Evolutionary conservation across 129 eudicot genomes (phyloP), one percentile per base, ranked within the genome.

Genomic region (Pulicaria dysenterica): DNA sequence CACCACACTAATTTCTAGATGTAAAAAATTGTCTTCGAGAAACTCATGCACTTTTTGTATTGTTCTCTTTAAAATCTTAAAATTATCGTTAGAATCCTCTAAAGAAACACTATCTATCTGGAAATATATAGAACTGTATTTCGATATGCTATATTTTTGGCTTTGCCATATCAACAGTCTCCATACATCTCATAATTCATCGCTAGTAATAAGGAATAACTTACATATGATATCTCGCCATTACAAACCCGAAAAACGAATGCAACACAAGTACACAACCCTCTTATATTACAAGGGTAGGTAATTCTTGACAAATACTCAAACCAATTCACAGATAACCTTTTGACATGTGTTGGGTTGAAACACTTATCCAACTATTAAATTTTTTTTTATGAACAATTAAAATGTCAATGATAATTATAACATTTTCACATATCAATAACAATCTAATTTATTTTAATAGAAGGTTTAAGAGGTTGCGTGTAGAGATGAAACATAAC

Each of bases 161-260:
- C 31, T 24, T 24, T 24, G 31, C 31, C 31, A 24, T 24, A 24
- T 24, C 31, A 24, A 24, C 31, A 24, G 31, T 24, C 2, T 24
- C 31, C 31, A 8, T n/a, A 61, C 67, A 39, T 37, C 47, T 61
- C 46, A 60, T 60, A 38, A 15, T 61, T 61, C 45, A 6, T 61
- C 38, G 47, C 67, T 61, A 61, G 34, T 61, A 39, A 61, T 34
- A 37, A 14, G 67, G 39, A 40, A 14, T 61, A 61, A 14, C 7
- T 61, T 10, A 4, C 38, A 39, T 39, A 41, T 39, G 46, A 61
- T 13, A 39, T 13, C 67, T 38, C 39, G 6, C 39, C 15, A 9
- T 8, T 61, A 17, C 13, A 13, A 34, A 45, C 59, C 43, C 37
- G 31, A 24, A 24, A 24, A 24, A 34, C 58, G 7, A 12, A 37